A percentile compares a stretch with the other conserved stretches of the same genome.
phyloP scores from a whole-genome alignment of 2,329 filamentous ascomycete genomes.

The Cytospora schulzeri region DNA sequence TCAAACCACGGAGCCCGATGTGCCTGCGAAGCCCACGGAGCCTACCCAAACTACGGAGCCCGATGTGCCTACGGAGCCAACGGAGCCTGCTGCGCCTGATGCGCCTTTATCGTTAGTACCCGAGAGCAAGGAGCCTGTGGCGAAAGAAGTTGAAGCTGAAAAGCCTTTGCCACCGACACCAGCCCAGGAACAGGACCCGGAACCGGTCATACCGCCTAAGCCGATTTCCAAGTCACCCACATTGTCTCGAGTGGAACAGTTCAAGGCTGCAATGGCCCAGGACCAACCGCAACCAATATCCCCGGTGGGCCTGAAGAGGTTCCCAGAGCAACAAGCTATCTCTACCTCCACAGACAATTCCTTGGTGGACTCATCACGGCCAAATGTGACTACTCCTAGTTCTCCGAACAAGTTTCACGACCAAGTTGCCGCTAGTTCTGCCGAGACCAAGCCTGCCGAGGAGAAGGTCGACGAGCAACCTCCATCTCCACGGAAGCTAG shows the following conservation, averaged over 20 bases:
- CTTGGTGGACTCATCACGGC: slow-evolving; percentile 34
- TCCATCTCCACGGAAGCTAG: slow-evolving; percentile 58
- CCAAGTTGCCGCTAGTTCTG: slow-evolving; percentile 36
- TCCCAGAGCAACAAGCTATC: slow-evolving; percentile 29
- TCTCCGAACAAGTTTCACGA: slow-evolving; percentile 39
- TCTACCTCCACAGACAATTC: slow-evolving; percentile 32
- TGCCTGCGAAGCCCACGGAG: too few species aligned
- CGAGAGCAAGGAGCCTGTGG: neutral
- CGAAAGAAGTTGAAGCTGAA: slow-evolving; percentile 3
- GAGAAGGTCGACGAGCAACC: slow-evolving; percentile 44
- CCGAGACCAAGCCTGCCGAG: slow-evolving; percentile 32
- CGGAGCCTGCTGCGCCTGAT: slow-evolving; percentile 16
- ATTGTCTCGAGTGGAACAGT: slow-evolving; percentile 27
- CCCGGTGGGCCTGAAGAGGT: slow-evolving; percentile 27
- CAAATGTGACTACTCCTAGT: slow-evolving; percentile 29
- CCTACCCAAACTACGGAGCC: too few species aligned
- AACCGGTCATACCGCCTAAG: slow-evolving; percentile 33
- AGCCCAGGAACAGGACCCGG: neutral
- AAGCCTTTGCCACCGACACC: slow-evolving; percentile 16
- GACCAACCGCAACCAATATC: slow-evolving; percentile 18
- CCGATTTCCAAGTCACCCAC: slow-evolving; percentile 33
- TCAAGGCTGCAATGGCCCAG: slow-evolving; percentile 25
- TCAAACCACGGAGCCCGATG: too few species aligned
- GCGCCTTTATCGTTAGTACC: slow-evolving; percentile 25
- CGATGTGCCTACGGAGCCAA: too few species aligned